Conservation (phyloP, 768 basidiomycete species). For the Lyophyllum atratum region DNA sequence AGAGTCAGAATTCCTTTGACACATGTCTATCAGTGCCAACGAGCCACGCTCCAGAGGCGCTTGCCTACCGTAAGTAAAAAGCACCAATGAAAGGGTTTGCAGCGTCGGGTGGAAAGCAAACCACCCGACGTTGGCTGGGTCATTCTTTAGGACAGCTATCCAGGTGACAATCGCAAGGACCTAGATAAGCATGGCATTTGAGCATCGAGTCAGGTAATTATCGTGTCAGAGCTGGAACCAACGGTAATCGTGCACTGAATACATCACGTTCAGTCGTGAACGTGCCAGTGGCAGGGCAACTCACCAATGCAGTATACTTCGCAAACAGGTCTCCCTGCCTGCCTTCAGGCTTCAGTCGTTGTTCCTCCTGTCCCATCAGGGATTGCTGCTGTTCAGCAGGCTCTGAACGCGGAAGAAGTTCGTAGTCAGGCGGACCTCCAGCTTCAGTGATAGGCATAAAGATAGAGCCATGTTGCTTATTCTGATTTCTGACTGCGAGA, state of each 20-base stretch:
- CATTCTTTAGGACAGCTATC: slow-evolving; percentile 10
- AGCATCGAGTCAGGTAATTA: neutral
- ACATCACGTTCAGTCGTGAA: neutral
- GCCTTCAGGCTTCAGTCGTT: slow-evolving; percentile 33
- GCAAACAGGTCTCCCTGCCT: slow-evolving; percentile 41
- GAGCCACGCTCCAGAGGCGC: neutral
- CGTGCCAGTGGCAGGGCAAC: slow-evolving; percentile 8
- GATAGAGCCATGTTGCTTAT: neutral
- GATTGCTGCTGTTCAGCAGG: slow-evolving; percentile 13
- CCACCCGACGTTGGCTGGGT: slow-evolving; percentile 45
- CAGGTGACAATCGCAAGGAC: slow-evolving; percentile 16
- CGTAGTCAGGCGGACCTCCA: slow-evolving; percentile 22
- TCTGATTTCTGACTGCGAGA: neutral
- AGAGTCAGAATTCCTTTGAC: slow-evolving; percentile 68
- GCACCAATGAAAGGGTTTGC: slow-evolving; percentile 55
- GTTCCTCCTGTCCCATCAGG: slow-evolving; percentile 30
- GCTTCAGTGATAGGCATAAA: slow-evolving; percentile 12
- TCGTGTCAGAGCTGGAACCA: neutral
- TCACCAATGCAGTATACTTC: slow-evolving; percentile 38
- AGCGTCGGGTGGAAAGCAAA: slow-evolving; percentile 69
- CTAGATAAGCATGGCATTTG: neutral
- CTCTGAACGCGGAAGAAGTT: slow-evolving; percentile 25
- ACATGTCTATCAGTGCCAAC: neutral
- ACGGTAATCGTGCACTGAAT: slow-evolving; percentile 9
- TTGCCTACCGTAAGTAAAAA: slow-evolving; percentile 61